These are phyloP conservation scores for Dimargaris xerosporica DNA, from an alignment of 192 early-diverging fungal genomes.

Conservation along the genomic window DNA sequence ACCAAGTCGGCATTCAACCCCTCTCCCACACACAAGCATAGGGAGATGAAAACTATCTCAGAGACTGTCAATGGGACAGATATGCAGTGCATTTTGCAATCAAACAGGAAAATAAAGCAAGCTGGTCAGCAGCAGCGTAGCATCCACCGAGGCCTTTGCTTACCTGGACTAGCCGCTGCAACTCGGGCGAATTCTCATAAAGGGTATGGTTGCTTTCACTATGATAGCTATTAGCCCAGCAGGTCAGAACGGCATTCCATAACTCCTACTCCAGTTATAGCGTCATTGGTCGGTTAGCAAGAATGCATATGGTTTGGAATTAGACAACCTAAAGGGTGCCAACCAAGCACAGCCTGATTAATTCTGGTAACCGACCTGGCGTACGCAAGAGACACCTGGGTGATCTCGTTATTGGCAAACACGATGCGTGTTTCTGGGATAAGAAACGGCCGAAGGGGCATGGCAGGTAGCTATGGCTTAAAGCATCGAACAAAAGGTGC, in stretches of 20 bases:
- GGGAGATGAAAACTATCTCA: too few relatives aligned
- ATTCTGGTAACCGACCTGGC: not conserved
- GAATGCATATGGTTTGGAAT: too few relatives aligned
- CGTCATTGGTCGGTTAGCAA: not conserved
- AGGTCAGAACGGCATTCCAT: not conserved
- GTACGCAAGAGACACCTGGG: not conserved
- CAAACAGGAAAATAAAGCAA: not conserved
- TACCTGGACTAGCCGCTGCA: slow-evolving; percentile 8
- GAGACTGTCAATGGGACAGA: not conserved
- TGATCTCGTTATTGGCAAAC: not conserved
- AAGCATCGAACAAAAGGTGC: too few relatives aligned
- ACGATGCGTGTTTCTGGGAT: slow-evolving; percentile 8
- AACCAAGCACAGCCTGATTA: too few relatives aligned
- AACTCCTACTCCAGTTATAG: not conserved
- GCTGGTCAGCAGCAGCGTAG: not conserved
- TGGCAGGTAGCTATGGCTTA: too few relatives aligned
- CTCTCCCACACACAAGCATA: not conserved
- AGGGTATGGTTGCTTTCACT: not conserved
- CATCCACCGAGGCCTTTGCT: not conserved
- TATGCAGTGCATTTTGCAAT: not conserved
- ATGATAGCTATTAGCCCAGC: not conserved
- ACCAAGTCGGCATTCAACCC: not conserved
- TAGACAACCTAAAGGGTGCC: not conserved
- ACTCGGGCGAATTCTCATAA: not conserved
- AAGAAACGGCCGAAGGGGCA: not conserved